Evolutionary conservation across 2,329 filamentous ascomycete genomes (phyloP).

Genomic region (Talaromyces sp.): DNA sequence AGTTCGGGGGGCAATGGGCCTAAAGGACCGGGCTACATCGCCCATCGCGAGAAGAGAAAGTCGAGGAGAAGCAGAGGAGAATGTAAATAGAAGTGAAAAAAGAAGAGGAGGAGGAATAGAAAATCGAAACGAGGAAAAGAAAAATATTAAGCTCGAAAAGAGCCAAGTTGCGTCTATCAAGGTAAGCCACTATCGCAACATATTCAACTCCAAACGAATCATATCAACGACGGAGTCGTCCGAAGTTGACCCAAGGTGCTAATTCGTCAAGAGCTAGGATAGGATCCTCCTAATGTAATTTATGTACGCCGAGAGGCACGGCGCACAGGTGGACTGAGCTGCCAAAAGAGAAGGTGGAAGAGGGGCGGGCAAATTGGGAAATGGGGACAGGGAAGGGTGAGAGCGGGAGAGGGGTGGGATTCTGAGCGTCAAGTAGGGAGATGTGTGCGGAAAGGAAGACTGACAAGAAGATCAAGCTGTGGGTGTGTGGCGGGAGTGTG

Average conservation of each 20-base stretch:
- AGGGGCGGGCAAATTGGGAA: background rate
- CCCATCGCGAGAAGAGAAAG: slow-evolving; percentile 26
- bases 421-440: background rate
- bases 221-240: slow-evolving; percentile 12
- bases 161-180: background rate
- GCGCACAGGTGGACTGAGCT: slow-evolving; percentile 2
- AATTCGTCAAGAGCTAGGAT: slow-evolving; percentile 1
- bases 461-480: slow-evolving; percentile 8
- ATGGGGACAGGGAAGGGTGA: background rate
- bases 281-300: slow-evolving; percentile 8
- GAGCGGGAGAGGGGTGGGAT: background rate
- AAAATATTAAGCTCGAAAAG: slow-evolving; percentile 6
- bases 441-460: background rate
- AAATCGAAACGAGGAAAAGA: background rate
- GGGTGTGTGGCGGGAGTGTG: slow-evolving; percentile 23
- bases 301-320: slow-evolving; percentile 6
- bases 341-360: slow-evolving; percentile 14
- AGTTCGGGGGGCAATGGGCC: slow-evolving; percentile 37
- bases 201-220: slow-evolving; percentile 12
- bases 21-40: slow-evolving; percentile 31
- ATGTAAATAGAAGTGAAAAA: background rate
- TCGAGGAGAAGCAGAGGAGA: background rate
- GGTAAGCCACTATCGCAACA: slow-evolving; percentile 10
- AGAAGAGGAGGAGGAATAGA: background rate
- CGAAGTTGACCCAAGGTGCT: background rate